phyloP scores from a whole-genome alignment of 345 rosid species.

The Dovyalis caffra region DNA sequence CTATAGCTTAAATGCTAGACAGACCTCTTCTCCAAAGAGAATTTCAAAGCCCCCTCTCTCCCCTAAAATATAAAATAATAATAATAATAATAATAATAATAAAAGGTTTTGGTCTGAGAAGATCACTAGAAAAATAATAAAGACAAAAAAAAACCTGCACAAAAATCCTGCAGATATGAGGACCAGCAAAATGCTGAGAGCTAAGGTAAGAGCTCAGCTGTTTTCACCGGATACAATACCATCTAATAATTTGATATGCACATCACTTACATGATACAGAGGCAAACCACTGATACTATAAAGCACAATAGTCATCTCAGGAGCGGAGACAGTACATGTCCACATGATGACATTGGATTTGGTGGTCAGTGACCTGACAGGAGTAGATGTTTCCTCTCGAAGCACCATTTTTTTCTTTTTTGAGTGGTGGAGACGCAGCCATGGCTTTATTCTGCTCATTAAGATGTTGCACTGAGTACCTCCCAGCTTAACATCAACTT shows the following conservation, averaged over 20 bases:
- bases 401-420: slow-evolving; percentile 67
- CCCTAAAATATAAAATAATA: too few relatives aligned
- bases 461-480: slow-evolving; percentile 79
- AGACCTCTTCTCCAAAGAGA: too few relatives aligned
- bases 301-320: slow-evolving; percentile 84
- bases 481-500: slow-evolving; percentile 91
- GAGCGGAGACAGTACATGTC: slow-evolving; percentile 95
- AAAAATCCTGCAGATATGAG: not conserved
- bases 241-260: not conserved
- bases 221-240: not conserved
- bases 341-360: slow-evolving; percentile 70
- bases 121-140: not conserved
- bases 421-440: slow-evolving; percentile 67
- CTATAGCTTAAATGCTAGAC: too few relatives aligned
- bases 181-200: not conserved
- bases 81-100: too few relatives aligned
- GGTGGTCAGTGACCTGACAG: slow-evolving; percentile 44
- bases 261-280: slow-evolving; percentile 80
- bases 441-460: slow-evolving; percentile 72
- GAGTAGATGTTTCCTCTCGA: slow-evolving; percentile 46
- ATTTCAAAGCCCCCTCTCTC: too few relatives aligned
- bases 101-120: too few relatives aligned
- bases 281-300: slow-evolving; percentile 56
- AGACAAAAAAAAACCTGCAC: too few relatives aligned
- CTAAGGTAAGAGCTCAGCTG: slow-evolving; percentile 4